A percentile compares a stretch with the other conserved stretches of the same genome.
Evolutionary conservation across 306 rosid species (phyloP).

Genomic region (Datisca glomerata): DNA sequence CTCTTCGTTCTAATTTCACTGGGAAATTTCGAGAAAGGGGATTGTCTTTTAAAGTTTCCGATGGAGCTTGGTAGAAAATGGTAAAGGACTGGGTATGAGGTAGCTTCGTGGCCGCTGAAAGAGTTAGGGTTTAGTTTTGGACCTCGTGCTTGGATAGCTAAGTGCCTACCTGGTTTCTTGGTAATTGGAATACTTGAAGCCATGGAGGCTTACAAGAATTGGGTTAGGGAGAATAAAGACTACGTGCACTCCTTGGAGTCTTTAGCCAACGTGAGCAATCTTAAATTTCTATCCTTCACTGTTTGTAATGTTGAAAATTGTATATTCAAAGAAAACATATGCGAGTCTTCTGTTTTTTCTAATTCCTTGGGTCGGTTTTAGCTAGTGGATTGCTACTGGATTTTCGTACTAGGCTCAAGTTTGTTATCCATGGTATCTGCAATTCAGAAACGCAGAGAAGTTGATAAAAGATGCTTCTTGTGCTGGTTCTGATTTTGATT

Average conservation of each 20-base stretch:
- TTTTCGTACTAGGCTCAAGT: no score
- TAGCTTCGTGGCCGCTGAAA: not conserved
- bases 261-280: conserved; percentile 68
- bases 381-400: no score
- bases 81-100: conserved; percentile 4
- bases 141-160: conserved; percentile 8
- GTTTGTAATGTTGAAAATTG: conserved; percentile 5
- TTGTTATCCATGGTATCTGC: no score
- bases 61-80: conserved; percentile 13
- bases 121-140: conserved; percentile 16
- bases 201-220: conserved; percentile 82
- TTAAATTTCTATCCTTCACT: conserved; percentile 1
- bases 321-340: conserved; percentile 1
- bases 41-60: conserved; percentile 11
- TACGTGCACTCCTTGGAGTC: conserved; percentile 80
- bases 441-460: no score
- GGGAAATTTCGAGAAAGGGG: conserved; percentile 11
- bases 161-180: conserved; percentile 1
- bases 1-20: conserved; percentile 8
- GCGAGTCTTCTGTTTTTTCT: not conserved
- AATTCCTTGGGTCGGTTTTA: not conserved
- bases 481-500: no score
- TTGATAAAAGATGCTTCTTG: no score
- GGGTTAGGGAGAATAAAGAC: conserved; percentile 83
- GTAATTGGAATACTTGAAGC: conserved; percentile 18